Evolutionary conservation across 352 stramenopile genomes (phyloP), one percentile per base, ranked within the genome.

Genomic region (Pythium coloratum): DNA sequence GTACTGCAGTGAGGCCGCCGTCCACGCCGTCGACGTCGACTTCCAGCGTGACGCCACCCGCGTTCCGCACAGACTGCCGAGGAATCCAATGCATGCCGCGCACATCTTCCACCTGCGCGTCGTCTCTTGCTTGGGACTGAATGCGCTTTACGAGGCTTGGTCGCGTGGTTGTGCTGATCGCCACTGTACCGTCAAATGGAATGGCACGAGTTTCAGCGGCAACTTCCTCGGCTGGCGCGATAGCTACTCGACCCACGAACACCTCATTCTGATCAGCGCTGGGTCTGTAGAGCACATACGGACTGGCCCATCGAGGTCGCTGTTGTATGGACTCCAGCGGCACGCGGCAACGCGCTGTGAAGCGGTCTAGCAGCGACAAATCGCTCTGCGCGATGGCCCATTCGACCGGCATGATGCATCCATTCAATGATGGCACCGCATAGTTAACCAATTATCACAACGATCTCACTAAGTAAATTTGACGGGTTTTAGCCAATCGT

Each of bases 281-380:
- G 10, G 50, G 44, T 13, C 20, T 18, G 28, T 56, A 59, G n/a
- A 67, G 53, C 42, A 86, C 46, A 76, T 62, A 75, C 53, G 53
- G 76, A 78, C 61, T 82, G 69, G 49, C 81, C 70, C 64, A 76
- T 74, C 50, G 67, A 51, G 76, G 74, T 3, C 73, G 67, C 3
- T 60, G 59, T 47, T 69, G 71, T 32, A 92, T 59, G 59, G 67
- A 42, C 3, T 40, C 51, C 26, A 73, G 30, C 3, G 81, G 76
- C 26, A 92, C 44, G 24, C 83, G 76, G 65, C 73, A 91, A 32
- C 86, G 80, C 64, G 72, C 71, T 13, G 83, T 89, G 73, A 91
- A 91, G 59, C 75, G 67, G 51, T 87, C 76, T 54, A 73, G 59
- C 3, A 47, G 66, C 63, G 44, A 26, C 8, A 55, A 34, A 57